Base-by-base conservation (phyloP, 75 land plant species). In the Isoetes taiwanensis region DNA sequence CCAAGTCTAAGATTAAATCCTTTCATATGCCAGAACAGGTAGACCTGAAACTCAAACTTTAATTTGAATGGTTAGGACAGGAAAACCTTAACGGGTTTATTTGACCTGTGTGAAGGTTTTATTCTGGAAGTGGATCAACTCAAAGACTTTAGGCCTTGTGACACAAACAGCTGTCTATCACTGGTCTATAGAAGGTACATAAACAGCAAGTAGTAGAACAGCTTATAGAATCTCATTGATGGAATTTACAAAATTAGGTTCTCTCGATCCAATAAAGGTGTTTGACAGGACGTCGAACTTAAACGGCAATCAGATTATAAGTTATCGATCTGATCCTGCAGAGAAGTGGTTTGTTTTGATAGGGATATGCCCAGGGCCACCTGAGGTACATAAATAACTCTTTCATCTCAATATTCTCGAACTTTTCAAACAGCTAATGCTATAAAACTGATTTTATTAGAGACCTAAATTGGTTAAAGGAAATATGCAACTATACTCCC, bases 311-410 rank as follows among this genome's bases (percentile, higher is more conserved):
- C 50, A 46, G 50, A 46, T 46, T 4, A 46, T 46, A 19, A 46
- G 25, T 16, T 46, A 46, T 46, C 50, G 50, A 5, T 46, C 25
- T 46, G 50, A 46, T n/a, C 50, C 50, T n/a, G 4, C 50, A 19
- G 50, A 46, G 50, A 46, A 46, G 25, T 46, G 50, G 50, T 23
- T 46, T 6, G 50, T 46, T 46, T 16, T 46, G 6, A 46, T 46
- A 6, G 50, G 50, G 19, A 46, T 46, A 19, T 16, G 21, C 23
- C 50, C 50, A 6, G 50, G 50, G 8, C 16, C 50, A 19, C 50
- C 50, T 5, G 50, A 46, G 50, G 50, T 46, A 19, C 16, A 23
- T n/a, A n/a, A n/a, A n/a, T n/a, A n/a, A n/a, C n/a, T n/a, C n/a
- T n/a, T n/a, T n/a, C n/a, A n/a, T 4, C 23, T 46, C 6, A n/a